Base-by-base conservation (phyloP, 352 stramenopile genomes). In the Detonula confervacea region DNA sequence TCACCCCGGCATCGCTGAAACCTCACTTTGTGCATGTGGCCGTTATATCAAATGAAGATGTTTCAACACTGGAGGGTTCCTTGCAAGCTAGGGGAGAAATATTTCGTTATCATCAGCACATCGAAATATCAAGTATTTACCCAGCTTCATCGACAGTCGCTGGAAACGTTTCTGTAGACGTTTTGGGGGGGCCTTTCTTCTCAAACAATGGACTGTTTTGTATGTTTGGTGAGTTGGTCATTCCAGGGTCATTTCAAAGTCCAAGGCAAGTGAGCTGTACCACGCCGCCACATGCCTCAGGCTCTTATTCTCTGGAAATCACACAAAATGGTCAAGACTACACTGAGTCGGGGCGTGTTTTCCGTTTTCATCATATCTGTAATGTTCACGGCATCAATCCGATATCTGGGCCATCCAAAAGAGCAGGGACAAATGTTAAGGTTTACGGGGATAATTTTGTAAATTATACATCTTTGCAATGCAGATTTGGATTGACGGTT, bases 251-350 rank as follows among this genome's bases (percentile, higher is more conserved):
- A 4, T 96, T 92, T 89, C 52, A 90, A 1, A 94, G 86, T 61
- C 87, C 83, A 44, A 75, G 22, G 33, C 56, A 86, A 74, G 70
- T 98, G 12, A 63, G 83, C 33, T 98, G 94, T 79, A 89, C 84
- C 22, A 92, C 95, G n/a, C 95, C 94, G 22, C 84, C 89, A 20
- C 88, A 96, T 37, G 35, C 62, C 1, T 57, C 88, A 0, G 95
- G 95, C 0, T 72, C 94, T 0, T 95, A 97, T 49, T 80, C 88
- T 1, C 81, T 98, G 0, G 81, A 96, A 68, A 88, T 98, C 27
- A 95, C 94, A 20, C 75, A 93, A 46, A 98, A 98, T 77, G 94
- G 91, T 29, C 95, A 98, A 79, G 95, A 98, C 73, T 98, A 96
- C 73, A 93, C 90, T 0, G 72, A 92, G 46, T 89, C 80, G 0